Evolutionary conservation across 129 eudicot species (phyloP).

Genomic region (Centrapalus pauciflorus): DNA sequence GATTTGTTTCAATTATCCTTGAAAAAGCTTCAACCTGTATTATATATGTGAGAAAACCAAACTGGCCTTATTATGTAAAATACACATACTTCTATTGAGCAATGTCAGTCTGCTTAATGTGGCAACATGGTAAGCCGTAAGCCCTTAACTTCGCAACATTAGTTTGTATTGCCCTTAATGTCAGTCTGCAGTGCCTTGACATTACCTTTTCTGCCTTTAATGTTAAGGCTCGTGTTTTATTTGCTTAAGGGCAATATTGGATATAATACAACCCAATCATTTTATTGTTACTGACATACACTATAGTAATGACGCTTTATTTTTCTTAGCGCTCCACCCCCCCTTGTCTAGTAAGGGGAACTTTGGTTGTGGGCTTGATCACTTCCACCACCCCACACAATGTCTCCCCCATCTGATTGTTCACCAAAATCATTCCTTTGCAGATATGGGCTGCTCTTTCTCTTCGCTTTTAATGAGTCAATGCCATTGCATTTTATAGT

Average conservation of each 20-base stretch:
- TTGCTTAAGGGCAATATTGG: neutral
- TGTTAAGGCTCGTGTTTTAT: neutral
- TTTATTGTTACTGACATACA: neutral
- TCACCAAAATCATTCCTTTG: neutral
- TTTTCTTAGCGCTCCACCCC: neutral
- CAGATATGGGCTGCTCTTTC: neutral
- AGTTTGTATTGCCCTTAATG: too few relatives aligned
- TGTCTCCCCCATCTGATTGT: neutral
- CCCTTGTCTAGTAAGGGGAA: too few relatives aligned
- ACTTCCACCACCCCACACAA: neutral
- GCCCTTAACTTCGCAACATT: too few relatives aligned
- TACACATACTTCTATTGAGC: too few relatives aligned
- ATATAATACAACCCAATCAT: neutral
- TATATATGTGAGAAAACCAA: neutral
- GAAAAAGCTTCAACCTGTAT: too few relatives aligned
- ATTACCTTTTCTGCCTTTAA: neutral
- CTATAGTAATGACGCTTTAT: neutral
- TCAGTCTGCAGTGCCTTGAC: too few relatives aligned
- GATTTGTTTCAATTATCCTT: too few relatives aligned
- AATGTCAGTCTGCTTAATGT: too few relatives aligned
- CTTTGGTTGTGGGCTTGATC: too few relatives aligned
- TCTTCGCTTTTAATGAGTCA: too few relatives aligned
- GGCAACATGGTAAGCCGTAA: too few relatives aligned
- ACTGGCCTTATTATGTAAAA: neutral
- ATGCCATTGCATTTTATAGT: too few relatives aligned